These are phyloP conservation scores for Candida vartiovaarae DNA, from an alignment of 805 yeast genomes.

Conservation along the genomic window DNA sequence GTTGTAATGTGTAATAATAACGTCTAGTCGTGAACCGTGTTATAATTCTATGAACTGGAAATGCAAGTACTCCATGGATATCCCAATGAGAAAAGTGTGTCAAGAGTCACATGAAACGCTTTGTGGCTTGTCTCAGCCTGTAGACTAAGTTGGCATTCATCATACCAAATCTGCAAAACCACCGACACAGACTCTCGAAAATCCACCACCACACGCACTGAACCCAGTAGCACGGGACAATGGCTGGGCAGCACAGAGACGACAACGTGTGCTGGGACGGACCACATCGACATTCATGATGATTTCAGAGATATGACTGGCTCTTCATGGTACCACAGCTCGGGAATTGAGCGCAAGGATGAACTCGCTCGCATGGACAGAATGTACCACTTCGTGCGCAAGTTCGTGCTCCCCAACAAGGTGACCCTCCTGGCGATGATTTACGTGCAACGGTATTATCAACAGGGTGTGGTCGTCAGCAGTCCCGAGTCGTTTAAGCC, in stretches of 20 bases:
- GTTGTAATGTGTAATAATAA: too few species aligned
- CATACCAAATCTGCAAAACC: too few species aligned
- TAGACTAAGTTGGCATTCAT: too few species aligned
- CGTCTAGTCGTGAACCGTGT: too few species aligned
- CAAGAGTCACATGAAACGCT: too few species aligned
- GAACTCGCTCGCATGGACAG: constrained; percentile 1
- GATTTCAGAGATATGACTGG: constrained; percentile 11
- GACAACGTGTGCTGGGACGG: constrained; percentile 15
- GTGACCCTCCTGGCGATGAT: constrained; percentile 8
- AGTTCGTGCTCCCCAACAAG: background rate
- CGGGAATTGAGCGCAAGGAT: background rate
- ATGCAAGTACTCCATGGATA: too few species aligned
- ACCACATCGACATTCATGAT: constrained; percentile 9
- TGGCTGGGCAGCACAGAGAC: background rate
- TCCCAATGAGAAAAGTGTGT: too few species aligned
- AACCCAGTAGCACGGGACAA: too few species aligned
- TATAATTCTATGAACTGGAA: too few species aligned
- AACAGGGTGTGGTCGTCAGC: constrained; percentile 4
- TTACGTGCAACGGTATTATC: constrained; percentile 17
- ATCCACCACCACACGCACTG: too few species aligned
- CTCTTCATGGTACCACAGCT: constrained; percentile 12
- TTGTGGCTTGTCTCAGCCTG: too few species aligned
- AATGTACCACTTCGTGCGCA: constrained; percentile 1
- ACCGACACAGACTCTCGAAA: too few species aligned
- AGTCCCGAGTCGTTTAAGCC: constrained; percentile 7